Base-by-base conservation (phyloP, 192 early-diverging fungal genomes). In the Anaeromyces robustus region DNA sequence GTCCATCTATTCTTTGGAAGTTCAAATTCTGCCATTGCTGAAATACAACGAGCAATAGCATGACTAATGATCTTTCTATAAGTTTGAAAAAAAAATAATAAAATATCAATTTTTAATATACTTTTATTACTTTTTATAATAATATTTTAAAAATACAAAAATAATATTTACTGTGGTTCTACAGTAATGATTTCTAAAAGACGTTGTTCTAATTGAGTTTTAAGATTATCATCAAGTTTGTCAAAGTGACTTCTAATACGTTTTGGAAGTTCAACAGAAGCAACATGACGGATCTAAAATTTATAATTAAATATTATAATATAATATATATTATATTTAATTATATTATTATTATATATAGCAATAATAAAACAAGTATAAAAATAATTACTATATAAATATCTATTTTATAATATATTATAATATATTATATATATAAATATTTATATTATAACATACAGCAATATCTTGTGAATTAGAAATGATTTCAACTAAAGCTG, bases 251-350 rank as follows among this genome's bases (percentile, higher is more conserved):
- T 93, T 29, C 87, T 80, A 43, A 93, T 85, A 79, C 92, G 92
- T 84, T 97, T 97, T 81, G 94, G 92, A 81, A 94, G 88, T 88
- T 97, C 96, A 30, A 97, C 95, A 7, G 94, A 92, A 31, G 94
- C 92, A 77, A 97, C 86, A 85, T 96, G 95, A 68, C 95, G 93
- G 41, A 97, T 80, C 85, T 86, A 80, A 29, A 43, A 30, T 82
- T 30, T n/a, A 4, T 79, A n/a, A 5, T n/a, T 14, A 79, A 29
- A 6, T 17, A 19, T 26, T 59, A 81, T 9, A 83, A 13, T 37
- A 29, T 52, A 1, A 78, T 13, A 30, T 12, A 18, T 43, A 29
- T 41, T 39, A 82, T 43, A 78, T 82, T 37, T 30, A 77, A 52
- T 29, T 52, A 32, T 77, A 77, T 77, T 29, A 17, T 81, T 26